These are phyloP conservation scores for Sporothrix variecibatus DNA, from an alignment of 2,329 filamentous ascomycete genomes.

Conservation along the genomic window DNA sequence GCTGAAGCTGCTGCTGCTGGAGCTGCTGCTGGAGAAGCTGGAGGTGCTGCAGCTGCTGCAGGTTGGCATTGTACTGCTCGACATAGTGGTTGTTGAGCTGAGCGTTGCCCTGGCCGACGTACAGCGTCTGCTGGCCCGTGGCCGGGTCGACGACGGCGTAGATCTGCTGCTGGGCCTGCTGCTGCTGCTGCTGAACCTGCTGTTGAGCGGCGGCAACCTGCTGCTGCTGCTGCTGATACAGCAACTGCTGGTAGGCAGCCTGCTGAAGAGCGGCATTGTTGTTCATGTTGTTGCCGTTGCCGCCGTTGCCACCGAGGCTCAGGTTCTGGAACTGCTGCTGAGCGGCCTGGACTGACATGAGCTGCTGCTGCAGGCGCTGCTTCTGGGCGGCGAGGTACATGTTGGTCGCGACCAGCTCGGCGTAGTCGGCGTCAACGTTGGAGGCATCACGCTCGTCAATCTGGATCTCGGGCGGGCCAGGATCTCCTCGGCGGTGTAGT, in stretches of 20 bases:
- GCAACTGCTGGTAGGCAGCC: constrained; percentile 59
- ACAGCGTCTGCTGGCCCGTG: constrained; percentile 81
- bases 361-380: constrained; percentile 90
- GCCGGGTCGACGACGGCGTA: constrained; percentile 83
- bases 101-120: constrained; percentile 65
- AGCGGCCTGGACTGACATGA: constrained; percentile 78
- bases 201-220: constrained; percentile 31
- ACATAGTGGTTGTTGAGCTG: constrained; percentile 46
- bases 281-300: constrained; percentile 45
- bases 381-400: constrained; percentile 92
- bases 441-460: constrained; percentile 69
- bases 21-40: constrained; percentile 41
- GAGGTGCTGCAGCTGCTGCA: constrained; percentile 38
- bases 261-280: constrained; percentile 48
- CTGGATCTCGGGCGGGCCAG: constrained; percentile 80
- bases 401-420: constrained; percentile 88
- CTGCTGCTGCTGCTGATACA: constrained; percentile 49
- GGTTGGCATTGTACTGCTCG: constrained; percentile 46
- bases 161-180: constrained; percentile 67
- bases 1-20: constrained; percentile 39
- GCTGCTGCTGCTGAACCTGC: constrained; percentile 48
- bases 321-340: constrained; percentile 81
- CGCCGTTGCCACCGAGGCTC: constrained; percentile 59
- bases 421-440: constrained; percentile 83
- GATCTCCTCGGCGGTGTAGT: constrained; percentile 85